Conservation (phyloP, 2,329 filamentous ascomycete species). For the Lasiodiplodia citricola region DNA sequence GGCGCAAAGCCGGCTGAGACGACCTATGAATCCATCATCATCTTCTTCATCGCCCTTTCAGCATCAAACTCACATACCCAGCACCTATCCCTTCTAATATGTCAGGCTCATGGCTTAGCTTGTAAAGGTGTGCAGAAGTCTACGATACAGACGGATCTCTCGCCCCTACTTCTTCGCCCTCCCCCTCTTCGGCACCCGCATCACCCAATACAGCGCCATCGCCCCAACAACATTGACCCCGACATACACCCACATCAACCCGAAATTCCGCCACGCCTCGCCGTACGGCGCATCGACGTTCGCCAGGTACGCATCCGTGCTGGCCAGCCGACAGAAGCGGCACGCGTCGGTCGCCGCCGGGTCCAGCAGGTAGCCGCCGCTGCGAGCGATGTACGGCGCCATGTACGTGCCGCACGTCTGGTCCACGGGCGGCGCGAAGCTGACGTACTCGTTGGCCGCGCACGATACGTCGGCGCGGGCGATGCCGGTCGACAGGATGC, state of each 20-base stretch:
- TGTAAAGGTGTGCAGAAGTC: too few relatives aligned
- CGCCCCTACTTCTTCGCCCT: slow-evolving; percentile 30
- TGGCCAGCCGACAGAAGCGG: background rate
- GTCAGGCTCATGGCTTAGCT: too few relatives aligned
- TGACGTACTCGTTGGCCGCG: background rate
- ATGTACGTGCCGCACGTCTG: slow-evolving; percentile 66
- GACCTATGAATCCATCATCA: too few relatives aligned
- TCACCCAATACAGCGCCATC: slow-evolving; percentile 58
- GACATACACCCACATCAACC: slow-evolving; percentile 58
- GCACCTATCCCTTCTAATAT: too few relatives aligned
- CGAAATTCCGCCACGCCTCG: slow-evolving; percentile 59
- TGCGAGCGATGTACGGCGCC: slow-evolving; percentile 34
- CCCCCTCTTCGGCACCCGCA: slow-evolving; percentile 55
- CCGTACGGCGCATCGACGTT: slow-evolving; percentile 49
- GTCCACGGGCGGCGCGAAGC: slow-evolving; percentile 33
- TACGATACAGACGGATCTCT: too few relatives aligned
- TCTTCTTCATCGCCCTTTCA: too few relatives aligned
- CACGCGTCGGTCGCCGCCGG: slow-evolving; percentile 34
- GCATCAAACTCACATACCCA: too few relatives aligned
- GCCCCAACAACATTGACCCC: slow-evolving; percentile 55
- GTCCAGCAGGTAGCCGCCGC: slow-evolving; percentile 44
- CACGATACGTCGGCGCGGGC: slow-evolving; percentile 54
- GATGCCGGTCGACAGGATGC: slow-evolving; percentile 71
- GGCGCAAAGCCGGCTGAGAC: too few relatives aligned
- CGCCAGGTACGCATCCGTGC: slow-evolving; percentile 50